These are phyloP conservation scores for Hericium coralloides DNA, from an alignment of 768 basidiomycete species.

Conservation along the genomic window DNA sequence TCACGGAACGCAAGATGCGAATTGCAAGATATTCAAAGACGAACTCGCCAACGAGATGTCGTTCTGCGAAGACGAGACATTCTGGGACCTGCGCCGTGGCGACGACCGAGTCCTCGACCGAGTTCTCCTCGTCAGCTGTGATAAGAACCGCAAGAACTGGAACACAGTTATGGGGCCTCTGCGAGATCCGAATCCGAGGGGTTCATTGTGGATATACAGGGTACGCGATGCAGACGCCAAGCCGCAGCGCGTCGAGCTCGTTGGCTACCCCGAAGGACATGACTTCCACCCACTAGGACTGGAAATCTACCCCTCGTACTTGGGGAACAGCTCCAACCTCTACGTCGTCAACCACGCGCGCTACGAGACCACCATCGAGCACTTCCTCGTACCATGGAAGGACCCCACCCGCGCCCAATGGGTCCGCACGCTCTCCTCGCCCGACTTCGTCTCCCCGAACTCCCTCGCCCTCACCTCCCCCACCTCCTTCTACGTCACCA, in stretches of 20 bases:
- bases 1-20: too few relatives aligned
- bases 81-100: too few relatives aligned
- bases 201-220: too few relatives aligned
- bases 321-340: slow-evolving; percentile 41
- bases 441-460: slow-evolving; percentile 57
- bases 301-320: slow-evolving; percentile 43
- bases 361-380: slow-evolving; percentile 52
- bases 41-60: too few relatives aligned
- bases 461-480: slow-evolving; percentile 56
- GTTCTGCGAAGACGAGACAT: too few relatives aligned
- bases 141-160: too few relatives aligned
- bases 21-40: too few relatives aligned
- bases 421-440: slow-evolving; percentile 51
- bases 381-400: slow-evolving; percentile 46
- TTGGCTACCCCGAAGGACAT: slow-evolving; percentile 44
- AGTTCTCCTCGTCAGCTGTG: too few relatives aligned
- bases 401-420: slow-evolving; percentile 36
- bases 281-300: slow-evolving; percentile 70
- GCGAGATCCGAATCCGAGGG: too few relatives aligned
- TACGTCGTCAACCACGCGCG: slow-evolving; percentile 67
- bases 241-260: slow-evolving; percentile 34
- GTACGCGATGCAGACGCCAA: too few relatives aligned
- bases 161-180: too few relatives aligned
- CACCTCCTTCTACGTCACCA: slow-evolving; percentile 60
- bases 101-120: too few relatives aligned